These are phyloP conservation scores for Globisporangium apiculatum DNA, from an alignment of 352 stramenopile species.

Conservation along the genomic window DNA sequence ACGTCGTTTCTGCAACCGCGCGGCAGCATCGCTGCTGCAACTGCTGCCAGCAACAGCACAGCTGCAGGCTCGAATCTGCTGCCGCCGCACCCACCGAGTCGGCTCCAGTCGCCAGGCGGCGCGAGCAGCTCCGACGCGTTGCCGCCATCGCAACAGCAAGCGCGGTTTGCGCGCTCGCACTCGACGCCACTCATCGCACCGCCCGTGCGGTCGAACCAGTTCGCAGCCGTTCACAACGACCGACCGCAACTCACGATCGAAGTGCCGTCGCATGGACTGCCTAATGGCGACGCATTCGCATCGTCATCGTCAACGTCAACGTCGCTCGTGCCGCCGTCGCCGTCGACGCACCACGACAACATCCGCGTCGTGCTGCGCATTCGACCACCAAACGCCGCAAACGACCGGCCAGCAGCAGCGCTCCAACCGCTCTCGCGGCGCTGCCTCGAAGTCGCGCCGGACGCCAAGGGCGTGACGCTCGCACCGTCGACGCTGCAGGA, in stretches of 20 bases:
- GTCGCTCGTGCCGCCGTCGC: slow-evolving; percentile 8
- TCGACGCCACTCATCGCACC: slow-evolving; percentile 10
- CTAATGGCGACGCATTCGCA: neutral
- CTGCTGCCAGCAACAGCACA: slow-evolving; percentile 1
- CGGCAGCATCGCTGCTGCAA: slow-evolving; percentile 5
- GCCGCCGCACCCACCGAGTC: slow-evolving; percentile 3
- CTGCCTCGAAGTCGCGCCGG: slow-evolving; percentile 50
- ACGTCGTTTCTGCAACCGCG: slow-evolving; percentile 16
- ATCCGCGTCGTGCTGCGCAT: slow-evolving; percentile 76
- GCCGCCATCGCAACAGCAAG: neutral
- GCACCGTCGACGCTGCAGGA: slow-evolving; percentile 52
- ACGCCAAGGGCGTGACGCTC: slow-evolving; percentile 56
- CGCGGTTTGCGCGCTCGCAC: slow-evolving; percentile 14
- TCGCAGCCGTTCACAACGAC: neutral
- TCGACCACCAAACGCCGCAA: slow-evolving; percentile 17
- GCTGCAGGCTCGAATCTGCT: neutral
- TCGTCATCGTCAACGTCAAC: slow-evolving; percentile 4
- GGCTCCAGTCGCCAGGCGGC: neutral
- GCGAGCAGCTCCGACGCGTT: slow-evolving; percentile 1
- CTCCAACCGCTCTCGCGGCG: slow-evolving; percentile 14
- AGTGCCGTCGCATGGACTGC: slow-evolving; percentile 7
- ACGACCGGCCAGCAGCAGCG: slow-evolving; percentile 9
- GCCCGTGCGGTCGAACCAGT: slow-evolving; percentile 5
- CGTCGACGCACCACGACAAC: slow-evolving; percentile 31
- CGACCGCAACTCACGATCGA: slow-evolving; percentile 15